A percentile compares a stretch with the other conserved stretches of the same genome.
These are phyloP conservation scores for Paralagenidium karlingii DNA, from an alignment of 352 stramenopile genomes.

Conservation along the genomic window DNA sequence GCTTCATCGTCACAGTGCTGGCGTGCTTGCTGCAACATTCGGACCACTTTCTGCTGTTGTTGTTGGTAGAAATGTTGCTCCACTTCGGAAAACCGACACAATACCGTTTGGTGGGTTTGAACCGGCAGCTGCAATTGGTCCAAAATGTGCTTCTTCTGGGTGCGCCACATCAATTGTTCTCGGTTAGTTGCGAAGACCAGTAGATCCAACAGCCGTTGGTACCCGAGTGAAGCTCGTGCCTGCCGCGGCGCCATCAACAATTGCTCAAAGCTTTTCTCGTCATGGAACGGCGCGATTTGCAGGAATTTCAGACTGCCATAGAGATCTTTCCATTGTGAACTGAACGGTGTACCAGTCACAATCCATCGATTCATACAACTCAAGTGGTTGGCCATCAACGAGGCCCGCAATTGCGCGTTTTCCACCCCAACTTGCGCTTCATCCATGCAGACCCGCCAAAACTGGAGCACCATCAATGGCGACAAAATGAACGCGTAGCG, in stretches of 20 bases:
- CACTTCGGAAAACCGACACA: slow-evolving; percentile 59
- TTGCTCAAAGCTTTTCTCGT: slow-evolving; percentile 24
- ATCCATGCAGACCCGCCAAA: slow-evolving; percentile 87
- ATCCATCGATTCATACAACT: slow-evolving; percentile 62
- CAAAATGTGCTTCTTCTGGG: slow-evolving; percentile 56
- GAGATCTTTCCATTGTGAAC: slow-evolving; percentile 69
- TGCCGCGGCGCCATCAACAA: too few relatives aligned
- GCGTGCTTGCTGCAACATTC: slow-evolving; percentile 14
- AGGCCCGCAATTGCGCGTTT: slow-evolving; percentile 49
- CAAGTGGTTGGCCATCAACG: slow-evolving; percentile 73
- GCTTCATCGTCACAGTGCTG: slow-evolving; percentile 12
- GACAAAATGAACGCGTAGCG: slow-evolving; percentile 77
- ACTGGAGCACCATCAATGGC: slow-evolving; percentile 76
- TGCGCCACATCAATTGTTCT: slow-evolving; percentile 56
- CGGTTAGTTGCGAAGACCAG: slow-evolving; percentile 19
- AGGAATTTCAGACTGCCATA: slow-evolving; percentile 77
- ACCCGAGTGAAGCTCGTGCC: too few relatives aligned
- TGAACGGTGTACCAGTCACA: slow-evolving; percentile 84
- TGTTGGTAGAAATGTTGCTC: slow-evolving; percentile 69
- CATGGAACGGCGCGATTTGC: slow-evolving; percentile 24
- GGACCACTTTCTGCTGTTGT: slow-evolving; percentile 38
- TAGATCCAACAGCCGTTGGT: slow-evolving; percentile 31
- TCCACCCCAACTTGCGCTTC: slow-evolving; percentile 88
- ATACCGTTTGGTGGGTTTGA: slow-evolving; percentile 40
- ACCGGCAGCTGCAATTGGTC: slow-evolving; percentile 43